phyloP scores from a whole-genome alignment of 2,329 filamentous ascomycete species.

The Didymella keratinophila region DNA sequence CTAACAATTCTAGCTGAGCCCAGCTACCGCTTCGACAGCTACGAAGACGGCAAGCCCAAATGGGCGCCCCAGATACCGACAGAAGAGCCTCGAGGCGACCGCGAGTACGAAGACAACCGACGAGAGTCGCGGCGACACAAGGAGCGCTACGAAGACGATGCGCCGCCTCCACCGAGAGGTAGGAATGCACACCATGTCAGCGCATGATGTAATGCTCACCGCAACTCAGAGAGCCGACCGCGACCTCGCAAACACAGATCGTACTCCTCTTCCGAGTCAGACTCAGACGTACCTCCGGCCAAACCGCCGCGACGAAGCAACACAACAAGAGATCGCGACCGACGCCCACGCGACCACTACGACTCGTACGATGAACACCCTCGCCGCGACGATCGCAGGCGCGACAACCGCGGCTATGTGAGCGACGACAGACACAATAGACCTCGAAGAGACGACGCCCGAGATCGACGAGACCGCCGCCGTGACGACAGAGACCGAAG shows the following conservation, averaged over 20 bases:
- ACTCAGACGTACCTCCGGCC: conserved; percentile 26
- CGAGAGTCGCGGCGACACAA: conserved; percentile 31
- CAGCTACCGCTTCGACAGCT: conserved; percentile 39
- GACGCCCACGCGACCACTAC: conserved; percentile 30
- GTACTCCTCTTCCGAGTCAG: conserved; percentile 32
- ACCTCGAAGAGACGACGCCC: conserved; percentile 30
- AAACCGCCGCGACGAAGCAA: conserved; percentile 33
- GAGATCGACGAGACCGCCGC: conserved; percentile 20
- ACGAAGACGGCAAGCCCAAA: conserved; percentile 40
- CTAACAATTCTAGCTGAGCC: conserved; percentile 26
- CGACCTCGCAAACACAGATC: conserved; percentile 29
- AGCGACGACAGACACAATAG: conserved; percentile 37
- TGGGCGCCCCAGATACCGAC: conserved; percentile 30
- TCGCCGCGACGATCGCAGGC: conserved; percentile 23
- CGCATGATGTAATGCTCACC: conserved; percentile 12
- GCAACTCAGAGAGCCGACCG: conserved; percentile 17
- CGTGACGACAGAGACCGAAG: conserved; percentile 24
- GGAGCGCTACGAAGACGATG: conserved; percentile 26
- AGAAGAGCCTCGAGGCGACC: conserved; percentile 34
- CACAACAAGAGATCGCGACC: conserved; percentile 25
- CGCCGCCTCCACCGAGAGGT: conserved; percentile 26
- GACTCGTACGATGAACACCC: conserved; percentile 41
- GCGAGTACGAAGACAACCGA: conserved; percentile 33
- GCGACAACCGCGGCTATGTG: conserved; percentile 37
- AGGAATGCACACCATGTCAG: neutral